Evolutionary conservation across 805 yeast species (phyloP), one percentile per base, ranked within the genome.

Genomic region (Grigorovia humatica): DNA sequence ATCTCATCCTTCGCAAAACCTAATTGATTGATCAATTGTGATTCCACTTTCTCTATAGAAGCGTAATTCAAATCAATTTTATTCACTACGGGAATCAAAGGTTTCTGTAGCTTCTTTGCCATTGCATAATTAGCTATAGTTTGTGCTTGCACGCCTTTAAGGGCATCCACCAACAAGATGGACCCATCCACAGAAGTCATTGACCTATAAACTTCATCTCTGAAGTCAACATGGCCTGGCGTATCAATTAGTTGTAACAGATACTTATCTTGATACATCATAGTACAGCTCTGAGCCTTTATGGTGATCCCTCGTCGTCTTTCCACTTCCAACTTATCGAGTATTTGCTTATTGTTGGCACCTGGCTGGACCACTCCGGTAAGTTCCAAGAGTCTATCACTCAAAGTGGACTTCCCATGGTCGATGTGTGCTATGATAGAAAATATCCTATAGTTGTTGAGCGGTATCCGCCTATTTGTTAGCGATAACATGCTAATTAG

Each of bases 111-210:
- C 52, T 91, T 83, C 63, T 85, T 85, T 0, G 98, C 99, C 51
- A 91, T 73, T 62, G 84, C 88, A 69, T 87, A 91, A 66, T 93
- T 91, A 23, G 99, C 97, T n/a, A 91, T 97, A 0, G 99, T 93
- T 66, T 91, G 99, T 0, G 98, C 98, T 66, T 89, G 97, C 3
- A 91, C 89, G 49, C 98, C 98, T 63, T 93, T 97, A 1, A 91
- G 77, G 1, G 98, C 98, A 72, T 93, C 99, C 1, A 91, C 95
- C 20, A 91, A 68, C 43, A 91, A 67, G 43, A 91, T 70, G 0
- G 97, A 97, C 13, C 98, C 98, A 41, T 90, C 95, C 72, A 97
- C 93, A 0, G 96, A 86, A 2, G 97, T 97, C 68, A 90, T 90
- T 8, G 96, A 87, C 58, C 98, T 71, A 4, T 95, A 82, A 1